Base-by-base conservation (phyloP, 2,329 filamentous ascomycete genomes). In the Fusarium heterosporum region DNA sequence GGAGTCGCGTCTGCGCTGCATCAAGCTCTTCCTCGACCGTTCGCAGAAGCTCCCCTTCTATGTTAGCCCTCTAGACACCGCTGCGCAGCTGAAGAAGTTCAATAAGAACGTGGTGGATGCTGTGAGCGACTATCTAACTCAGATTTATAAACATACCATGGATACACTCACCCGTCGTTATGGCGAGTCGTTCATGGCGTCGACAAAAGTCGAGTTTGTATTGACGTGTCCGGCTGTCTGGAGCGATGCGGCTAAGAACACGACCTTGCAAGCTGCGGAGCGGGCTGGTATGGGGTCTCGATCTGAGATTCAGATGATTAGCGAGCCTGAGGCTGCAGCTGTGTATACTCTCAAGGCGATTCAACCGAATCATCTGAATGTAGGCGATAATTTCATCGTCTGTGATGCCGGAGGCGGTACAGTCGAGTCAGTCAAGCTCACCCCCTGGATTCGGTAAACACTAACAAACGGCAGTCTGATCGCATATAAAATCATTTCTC, bases 171-270 rank as follows among this genome's bases (percentile, higher is more conserved):
- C 87, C 2, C 83, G 89, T 61, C 83, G 91, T 45, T 94, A 93
- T 73, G 92, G 92, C 70, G 89, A 91, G 78, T 89, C 88, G 0
- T 94, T 95, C 72, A 92, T 94, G 88, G 85, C 86, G 8, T 87
- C 86, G 9, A 93, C 91, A 7, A 89, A 88, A 71, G 88, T 93
- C 38, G 89, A 94, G 64, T 94, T 92, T 71, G 90, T 95, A 47
- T 82, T 96, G 55, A 95, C 92, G 1, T 92, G 91, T 50, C 92
- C 92, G 9, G 92, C 92, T 9, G 91, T 95, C 9, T 96, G 92
- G 92, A 92, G 89, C 25, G 92, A 96, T 75, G 87, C 90, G 0
- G 92, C 92, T n/a, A 95, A 94, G 80, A 92, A 93, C 76, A 91
- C 91, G 8, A 95, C 92, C 3, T 78, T 93, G 47, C 87, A 91